Evolutionary conservation across 495 filamentous ascomycete species (phyloP).

Genomic region (Hypoxylon fuscum): DNA sequence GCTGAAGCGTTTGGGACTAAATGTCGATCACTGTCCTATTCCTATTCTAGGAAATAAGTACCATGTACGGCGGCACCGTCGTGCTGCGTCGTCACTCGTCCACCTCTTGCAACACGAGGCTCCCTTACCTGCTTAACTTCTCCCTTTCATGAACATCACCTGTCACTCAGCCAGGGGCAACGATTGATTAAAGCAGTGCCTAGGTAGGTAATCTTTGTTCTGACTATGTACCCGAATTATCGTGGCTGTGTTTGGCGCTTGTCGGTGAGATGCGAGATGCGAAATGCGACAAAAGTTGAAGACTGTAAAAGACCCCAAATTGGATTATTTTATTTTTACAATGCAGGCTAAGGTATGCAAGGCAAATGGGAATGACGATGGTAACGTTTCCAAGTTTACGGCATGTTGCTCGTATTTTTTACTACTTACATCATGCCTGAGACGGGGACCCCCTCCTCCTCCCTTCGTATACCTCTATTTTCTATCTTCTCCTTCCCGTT

Average conservation of each 20-base stretch:
- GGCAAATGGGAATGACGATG: neutral
- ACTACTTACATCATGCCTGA: neutral
- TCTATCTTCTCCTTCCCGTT: neutral
- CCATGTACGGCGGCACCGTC: too few species aligned
- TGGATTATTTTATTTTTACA: too few species aligned
- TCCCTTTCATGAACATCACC: constrained; percentile 7
- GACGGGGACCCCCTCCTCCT: neutral
- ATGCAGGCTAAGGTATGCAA: too few species aligned
- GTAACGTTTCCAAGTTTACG: constrained; percentile 15
- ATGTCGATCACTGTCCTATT: constrained; percentile 1
- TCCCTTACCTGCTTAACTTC: constrained; percentile 1
- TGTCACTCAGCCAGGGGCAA: neutral
- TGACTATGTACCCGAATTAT: too few species aligned
- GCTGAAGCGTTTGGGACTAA: neutral
- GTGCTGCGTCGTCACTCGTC: neutral
- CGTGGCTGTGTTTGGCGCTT: constrained; percentile 13
- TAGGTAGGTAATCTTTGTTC: too few species aligned
- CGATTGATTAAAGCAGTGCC: too few species aligned
- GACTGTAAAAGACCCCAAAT: too few species aligned
- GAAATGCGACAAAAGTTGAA: too few species aligned
- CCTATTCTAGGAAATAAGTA: constrained; percentile 5
- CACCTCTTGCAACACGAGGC: neutral
- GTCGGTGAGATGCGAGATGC: neutral
- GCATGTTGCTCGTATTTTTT: constrained; percentile 15
- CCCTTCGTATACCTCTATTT: constrained; percentile 3